Evolutionary conservation across 2,329 filamentous ascomycete species (phyloP).

Genomic region (Leptographium radiaticola): DNA sequence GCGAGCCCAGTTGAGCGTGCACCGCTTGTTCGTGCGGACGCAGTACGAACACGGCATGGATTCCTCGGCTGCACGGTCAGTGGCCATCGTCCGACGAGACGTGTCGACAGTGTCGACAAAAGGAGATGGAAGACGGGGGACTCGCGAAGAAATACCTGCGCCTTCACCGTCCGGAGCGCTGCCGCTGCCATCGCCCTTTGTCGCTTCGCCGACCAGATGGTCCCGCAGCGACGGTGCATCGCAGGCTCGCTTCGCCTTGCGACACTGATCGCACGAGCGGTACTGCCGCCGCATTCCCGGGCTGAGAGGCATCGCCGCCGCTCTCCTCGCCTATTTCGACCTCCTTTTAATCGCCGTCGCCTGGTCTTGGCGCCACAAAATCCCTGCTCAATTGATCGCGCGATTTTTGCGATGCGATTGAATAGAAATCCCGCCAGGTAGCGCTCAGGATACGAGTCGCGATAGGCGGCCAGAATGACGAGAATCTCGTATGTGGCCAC

Average conservation of each 20-base stretch:
- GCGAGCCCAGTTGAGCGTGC: slow-evolving; percentile 14
- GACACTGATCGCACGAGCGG: slow-evolving; percentile 13
- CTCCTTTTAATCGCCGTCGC: not conserved
- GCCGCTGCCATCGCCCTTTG: not conserved
- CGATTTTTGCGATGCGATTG: too few species aligned
- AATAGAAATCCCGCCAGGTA: too few species aligned
- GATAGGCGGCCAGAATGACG: too few species aligned
- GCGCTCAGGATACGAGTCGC: too few species aligned
- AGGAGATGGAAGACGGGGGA: too few species aligned
- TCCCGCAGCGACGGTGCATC: slow-evolving; percentile 11
- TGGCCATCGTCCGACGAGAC: too few species aligned
- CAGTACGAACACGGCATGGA: slow-evolving; percentile 13
- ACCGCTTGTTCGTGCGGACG: slow-evolving; percentile 13
- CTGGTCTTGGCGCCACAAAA: too few species aligned
- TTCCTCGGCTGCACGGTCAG: not conserved
- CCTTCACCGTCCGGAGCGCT: not conserved
- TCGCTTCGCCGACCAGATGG: not conserved
- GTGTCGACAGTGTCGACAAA: too few species aligned
- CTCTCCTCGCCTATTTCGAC: not conserved
- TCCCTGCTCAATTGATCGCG: too few species aligned
- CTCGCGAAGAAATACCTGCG: too few species aligned
- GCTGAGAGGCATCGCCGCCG: not conserved
- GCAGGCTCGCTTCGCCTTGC: slow-evolving; percentile 12
- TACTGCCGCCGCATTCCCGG: slow-evolving; percentile 11
- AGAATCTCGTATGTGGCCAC: too few species aligned